These are phyloP conservation scores for Globisporangium spiculum DNA, from an alignment of 352 stramenopile genomes.

Conservation along the genomic window DNA sequence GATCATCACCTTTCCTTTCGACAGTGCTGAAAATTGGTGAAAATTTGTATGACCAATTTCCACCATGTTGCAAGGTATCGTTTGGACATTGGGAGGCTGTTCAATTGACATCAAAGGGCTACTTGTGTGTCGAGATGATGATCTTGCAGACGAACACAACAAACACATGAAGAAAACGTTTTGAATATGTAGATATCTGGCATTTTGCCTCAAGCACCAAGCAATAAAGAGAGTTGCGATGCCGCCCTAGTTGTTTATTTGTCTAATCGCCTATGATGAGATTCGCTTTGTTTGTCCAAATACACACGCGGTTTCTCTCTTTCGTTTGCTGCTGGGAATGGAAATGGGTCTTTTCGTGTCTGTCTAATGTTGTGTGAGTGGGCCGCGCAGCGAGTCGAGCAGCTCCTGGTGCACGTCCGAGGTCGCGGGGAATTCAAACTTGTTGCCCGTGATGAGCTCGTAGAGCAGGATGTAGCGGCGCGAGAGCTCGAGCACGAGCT, in stretches of 20 bases:
- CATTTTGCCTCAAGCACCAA: neutral
- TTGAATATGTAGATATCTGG: neutral
- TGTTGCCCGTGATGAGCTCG: slow-evolving; percentile 97
- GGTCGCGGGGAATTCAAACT: slow-evolving; percentile 85
- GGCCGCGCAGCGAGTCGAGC: slow-evolving; percentile 39
- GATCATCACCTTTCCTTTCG: neutral
- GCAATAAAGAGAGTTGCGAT: neutral
- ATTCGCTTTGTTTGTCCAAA: neutral
- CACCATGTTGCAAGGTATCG: neutral
- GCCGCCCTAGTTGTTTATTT: no score
- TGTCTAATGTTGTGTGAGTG: slow-evolving; percentile 23
- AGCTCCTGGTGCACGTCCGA: slow-evolving; percentile 39
- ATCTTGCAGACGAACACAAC: neutral
- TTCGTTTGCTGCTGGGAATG: neutral
- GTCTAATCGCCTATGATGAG: neutral
- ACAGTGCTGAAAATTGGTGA: neutral
- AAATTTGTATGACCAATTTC: neutral
- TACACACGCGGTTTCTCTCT: neutral
- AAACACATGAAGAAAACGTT: neutral
- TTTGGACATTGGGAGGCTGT: neutral
- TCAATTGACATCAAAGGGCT: neutral
- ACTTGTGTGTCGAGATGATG: neutral
- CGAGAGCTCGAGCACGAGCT: slow-evolving; percentile 96
- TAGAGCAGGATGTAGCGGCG: slow-evolving; percentile 98
- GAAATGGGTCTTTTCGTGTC: neutral